These are phyloP conservation scores for Auricularia heimuer DNA, from an alignment of 768 basidiomycete genomes.

Conservation along the genomic window DNA sequence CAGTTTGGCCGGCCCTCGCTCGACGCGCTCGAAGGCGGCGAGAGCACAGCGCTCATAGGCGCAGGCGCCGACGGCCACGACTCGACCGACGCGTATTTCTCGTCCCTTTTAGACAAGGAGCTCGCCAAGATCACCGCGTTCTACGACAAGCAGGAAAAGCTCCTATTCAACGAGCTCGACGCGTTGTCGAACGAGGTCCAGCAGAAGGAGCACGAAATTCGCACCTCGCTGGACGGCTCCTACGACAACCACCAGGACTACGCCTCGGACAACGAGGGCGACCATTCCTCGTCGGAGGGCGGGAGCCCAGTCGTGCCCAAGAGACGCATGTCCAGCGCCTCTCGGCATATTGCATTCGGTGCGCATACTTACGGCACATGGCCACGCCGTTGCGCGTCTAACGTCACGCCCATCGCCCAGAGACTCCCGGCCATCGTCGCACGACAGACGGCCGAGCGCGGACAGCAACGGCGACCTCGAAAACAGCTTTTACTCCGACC, in stretches of 20 bases:
- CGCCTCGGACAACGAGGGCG: conserved; percentile 48
- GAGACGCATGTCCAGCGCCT: conserved; percentile 1
- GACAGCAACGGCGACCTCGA: not conserved
- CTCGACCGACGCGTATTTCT: conserved; percentile 51
- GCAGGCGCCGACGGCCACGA: conserved; percentile 19
- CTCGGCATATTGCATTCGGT: not conserved
- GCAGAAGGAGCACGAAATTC: conserved; percentile 51
- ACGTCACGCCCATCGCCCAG: not conserved
- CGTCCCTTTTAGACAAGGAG: conserved; percentile 70
- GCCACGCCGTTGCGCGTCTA: not conserved
- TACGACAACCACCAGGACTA: conserved; percentile 41
- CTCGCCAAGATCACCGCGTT: conserved; percentile 71
- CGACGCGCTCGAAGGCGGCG: conserved; percentile 57
- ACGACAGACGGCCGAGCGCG: not conserved
- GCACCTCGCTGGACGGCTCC: conserved; percentile 26
- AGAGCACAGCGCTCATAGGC: conserved; percentile 46
- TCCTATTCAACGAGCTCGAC: conserved; percentile 51
- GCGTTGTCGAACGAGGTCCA: conserved; percentile 48
- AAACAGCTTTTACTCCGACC: not conserved
- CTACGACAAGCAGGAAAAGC: conserved; percentile 67
- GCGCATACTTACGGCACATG: not conserved
- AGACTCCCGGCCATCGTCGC: not conserved
- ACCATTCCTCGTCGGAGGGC: conserved; percentile 11
- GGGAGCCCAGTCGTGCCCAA: not conserved
- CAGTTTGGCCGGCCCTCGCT: conserved; percentile 35